Percentiles rank a stretch among this genome's conserved stretches.
These are phyloP conservation scores for Aegilops bicornis DNA, from an alignment of 176 grass and related monocot genomes.

Conservation along the genomic window DNA sequence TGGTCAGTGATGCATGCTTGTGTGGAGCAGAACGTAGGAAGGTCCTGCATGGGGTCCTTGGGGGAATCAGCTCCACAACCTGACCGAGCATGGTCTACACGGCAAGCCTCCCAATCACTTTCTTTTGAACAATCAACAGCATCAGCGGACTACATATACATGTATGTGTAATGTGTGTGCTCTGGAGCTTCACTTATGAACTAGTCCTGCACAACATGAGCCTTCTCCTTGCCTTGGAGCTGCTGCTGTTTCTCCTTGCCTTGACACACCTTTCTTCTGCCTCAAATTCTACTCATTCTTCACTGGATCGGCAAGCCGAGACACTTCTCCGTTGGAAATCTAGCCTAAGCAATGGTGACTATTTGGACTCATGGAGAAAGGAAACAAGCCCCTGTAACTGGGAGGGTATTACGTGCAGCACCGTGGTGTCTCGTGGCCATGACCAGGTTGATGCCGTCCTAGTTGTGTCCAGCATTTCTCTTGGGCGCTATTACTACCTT, in stretches of 20 bases:
- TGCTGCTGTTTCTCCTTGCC: neutral
- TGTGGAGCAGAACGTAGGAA: neutral
- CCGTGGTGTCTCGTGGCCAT: neutral
- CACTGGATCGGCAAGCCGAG: neutral
- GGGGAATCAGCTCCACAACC: neutral
- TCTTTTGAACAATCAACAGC: neutral
- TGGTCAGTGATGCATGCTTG: neutral
- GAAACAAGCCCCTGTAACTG: neutral
- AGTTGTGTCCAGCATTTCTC: neutral
- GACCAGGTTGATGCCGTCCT: neutral
- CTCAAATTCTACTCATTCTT: fast-evolving
- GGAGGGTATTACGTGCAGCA: neutral
- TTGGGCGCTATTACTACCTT: fast-evolving
- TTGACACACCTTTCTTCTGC: neutral
- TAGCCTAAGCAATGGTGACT: neutral
- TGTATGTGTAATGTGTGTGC: neutral
- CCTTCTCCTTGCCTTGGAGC: neutral
- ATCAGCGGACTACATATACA: neutral
- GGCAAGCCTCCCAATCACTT: neutral
- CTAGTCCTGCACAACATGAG: neutral
- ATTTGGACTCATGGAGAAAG: neutral
- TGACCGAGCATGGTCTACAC: neutral
- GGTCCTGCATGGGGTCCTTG: too few species aligned
- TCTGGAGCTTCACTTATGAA: neutral
- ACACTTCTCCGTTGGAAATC: neutral